These are phyloP conservation scores for Chamaenerion angustifolium DNA, from an alignment of 345 rosid species.

Conservation along the genomic window DNA sequence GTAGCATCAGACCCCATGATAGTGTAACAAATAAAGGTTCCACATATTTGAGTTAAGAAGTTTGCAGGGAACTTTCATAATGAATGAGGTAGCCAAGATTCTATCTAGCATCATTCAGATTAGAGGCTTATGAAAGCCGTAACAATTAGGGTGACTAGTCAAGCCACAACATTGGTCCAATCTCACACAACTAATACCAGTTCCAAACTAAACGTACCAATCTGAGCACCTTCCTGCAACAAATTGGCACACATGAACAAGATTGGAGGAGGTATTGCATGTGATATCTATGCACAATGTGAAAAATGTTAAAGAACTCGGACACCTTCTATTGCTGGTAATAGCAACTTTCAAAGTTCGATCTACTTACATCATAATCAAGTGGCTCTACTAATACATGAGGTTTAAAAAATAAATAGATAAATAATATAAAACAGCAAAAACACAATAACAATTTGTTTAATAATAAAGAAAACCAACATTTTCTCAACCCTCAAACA, in stretches of 20 bases:
- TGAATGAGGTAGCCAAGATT: constrained; percentile 8
- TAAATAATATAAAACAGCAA: no score
- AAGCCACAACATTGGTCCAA: constrained; percentile 18
- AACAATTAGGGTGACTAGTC: constrained; percentile 11
- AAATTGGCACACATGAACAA: constrained; percentile 17
- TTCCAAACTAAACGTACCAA: constrained; percentile 29
- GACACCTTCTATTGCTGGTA: no score
- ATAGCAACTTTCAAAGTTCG: no score
- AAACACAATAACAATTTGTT: no score
- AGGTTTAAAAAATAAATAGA: no score
- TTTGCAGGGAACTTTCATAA: constrained; percentile 8
- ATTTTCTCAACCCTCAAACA: no score
- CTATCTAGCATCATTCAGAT: constrained; percentile 12
- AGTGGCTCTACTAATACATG: no score
- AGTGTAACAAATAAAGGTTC: constrained; percentile 7
- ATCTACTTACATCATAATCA: no score
- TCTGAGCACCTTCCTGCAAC: constrained; percentile 27
- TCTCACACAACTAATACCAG: constrained; percentile 17
- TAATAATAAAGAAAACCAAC: no score
- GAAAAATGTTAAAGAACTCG: no score
- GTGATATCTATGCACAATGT: background rate
- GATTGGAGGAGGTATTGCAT: constrained; percentile 5
- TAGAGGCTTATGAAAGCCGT: constrained; percentile 6
- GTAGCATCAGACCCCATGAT: constrained; percentile 9
- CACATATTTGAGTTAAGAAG: constrained; percentile 8